A percentile compares a stretch with the other conserved stretches of the same genome.
Evolutionary conservation across 1,284 basidiomycete genomes (phyloP).

Genomic region (Austroboletus novae-zelandiae): DNA sequence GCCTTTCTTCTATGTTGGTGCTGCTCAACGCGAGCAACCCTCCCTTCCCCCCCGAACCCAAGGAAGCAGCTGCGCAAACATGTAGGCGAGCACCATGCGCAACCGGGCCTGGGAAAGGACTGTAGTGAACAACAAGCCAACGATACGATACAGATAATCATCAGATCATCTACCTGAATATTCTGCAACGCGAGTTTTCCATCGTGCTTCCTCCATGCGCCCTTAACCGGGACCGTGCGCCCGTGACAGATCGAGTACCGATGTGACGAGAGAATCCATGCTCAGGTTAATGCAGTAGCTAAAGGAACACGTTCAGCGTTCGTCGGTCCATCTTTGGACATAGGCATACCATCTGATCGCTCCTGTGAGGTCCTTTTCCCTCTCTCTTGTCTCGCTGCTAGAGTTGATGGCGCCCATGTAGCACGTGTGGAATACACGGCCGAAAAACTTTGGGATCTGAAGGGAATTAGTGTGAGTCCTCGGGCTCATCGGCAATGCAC

Average conservation of each 20-base stretch:
- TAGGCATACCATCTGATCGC: slow-evolving; percentile 83
- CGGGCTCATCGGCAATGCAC: slow-evolving; percentile 82
- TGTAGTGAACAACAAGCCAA: neutral
- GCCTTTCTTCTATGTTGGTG: slow-evolving; percentile 98
- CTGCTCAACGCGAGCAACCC: slow-evolving; percentile 93
- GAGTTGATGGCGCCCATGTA: slow-evolving; percentile 99
- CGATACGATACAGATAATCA: neutral
- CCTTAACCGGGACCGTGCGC: slow-evolving; percentile 79
- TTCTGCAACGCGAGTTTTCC: slow-evolving; percentile 98
- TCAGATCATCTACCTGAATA: slow-evolving; percentile 67
- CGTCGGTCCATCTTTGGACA: neutral
- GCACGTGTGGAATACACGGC: slow-evolving; percentile 93
- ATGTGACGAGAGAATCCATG: slow-evolving; percentile 90
- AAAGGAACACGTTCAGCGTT: slow-evolving; percentile 6
- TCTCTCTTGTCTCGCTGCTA: slow-evolving; percentile 77
- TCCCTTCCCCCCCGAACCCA: slow-evolving; percentile 87
- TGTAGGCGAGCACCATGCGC: slow-evolving; percentile 94
- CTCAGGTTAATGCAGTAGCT: slow-evolving; percentile 95
- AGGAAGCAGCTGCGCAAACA: slow-evolving; percentile 95
- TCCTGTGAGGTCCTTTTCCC: slow-evolving; percentile 84
- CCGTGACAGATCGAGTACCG: slow-evolving; percentile 87
- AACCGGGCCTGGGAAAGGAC: slow-evolving; percentile 65
- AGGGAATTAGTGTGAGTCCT: slow-evolving; percentile 80
- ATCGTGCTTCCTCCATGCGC: slow-evolving; percentile 85
- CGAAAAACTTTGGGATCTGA: slow-evolving; percentile 82